Base-by-base conservation (phyloP, 2,329 filamentous ascomycete species). In the Phaeosphaeriaceae sp. region DNA sequence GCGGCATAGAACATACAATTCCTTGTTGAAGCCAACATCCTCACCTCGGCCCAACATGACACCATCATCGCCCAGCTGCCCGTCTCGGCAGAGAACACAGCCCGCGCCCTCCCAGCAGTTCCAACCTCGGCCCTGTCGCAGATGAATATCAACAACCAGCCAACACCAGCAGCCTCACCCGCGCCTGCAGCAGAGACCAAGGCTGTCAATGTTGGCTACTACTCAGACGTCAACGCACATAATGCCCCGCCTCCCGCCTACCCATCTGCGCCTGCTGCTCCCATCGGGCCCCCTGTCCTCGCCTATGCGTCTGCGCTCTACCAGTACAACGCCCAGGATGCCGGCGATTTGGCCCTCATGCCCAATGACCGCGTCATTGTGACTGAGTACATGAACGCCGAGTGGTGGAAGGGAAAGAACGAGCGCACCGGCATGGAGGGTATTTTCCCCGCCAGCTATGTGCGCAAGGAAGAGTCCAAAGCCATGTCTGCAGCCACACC, bases 351-450 rank as follows among this genome's bases (percentile, higher is more conserved):
- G 56, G 85, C 84, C 2, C 85, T 97, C 51, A 85, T 90, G 68
- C 86, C 88, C 54, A 88, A 92, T 68, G 93, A 97, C 76, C 81
- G 82, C 57, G 81, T 97, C 61, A 83, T 85, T 50, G 89, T 97
- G 17, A 84, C 86, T 59, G 90, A 96, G 76, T 92, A 96, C 79
- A 94, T 96, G 88, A 97, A 97, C 76, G 85, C 87, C 55, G 92
- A 97, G 75, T 97, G 93, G 93, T 97, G 92, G 91, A 87, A 91
- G 81, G 93, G 93, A 61, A 85, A 84, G 63, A 96, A 96, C 75
- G 80, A 87, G 67, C 86, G 91, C 44, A 96, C 92, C 7, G 88
- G 88, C 47, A 78, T 84, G 60, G 90, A 96, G 76, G 93, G 93
- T 64, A 96, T 97, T 72, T 97, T 97, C 82, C 93, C 93, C n/a